Evolutionary conservation across 371 early-diverging fungal genomes (phyloP).

Genomic region (Chytridium lagenaria): DNA sequence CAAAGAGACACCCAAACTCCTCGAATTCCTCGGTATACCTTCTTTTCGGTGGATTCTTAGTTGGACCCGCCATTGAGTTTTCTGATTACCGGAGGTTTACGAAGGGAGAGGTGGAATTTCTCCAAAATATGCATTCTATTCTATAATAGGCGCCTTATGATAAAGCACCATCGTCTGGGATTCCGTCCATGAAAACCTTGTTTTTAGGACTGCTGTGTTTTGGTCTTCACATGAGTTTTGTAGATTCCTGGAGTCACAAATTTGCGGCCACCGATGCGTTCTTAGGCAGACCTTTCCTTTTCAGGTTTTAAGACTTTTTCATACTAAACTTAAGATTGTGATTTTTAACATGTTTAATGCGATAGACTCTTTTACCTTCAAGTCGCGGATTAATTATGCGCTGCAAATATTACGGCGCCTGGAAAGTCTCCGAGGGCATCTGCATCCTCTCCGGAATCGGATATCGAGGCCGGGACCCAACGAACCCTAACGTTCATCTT

Average conservation of each 20-base stretch:
- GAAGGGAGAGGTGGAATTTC: slow-evolving; percentile 26
- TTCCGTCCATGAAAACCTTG: slow-evolving; percentile 30
- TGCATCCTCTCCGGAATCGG: slow-evolving; percentile 84
- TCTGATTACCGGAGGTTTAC: slow-evolving; percentile 36
- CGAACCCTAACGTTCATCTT: slow-evolving; percentile 10
- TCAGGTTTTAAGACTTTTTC: too few species aligned
- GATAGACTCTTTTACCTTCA: slow-evolving; percentile 64
- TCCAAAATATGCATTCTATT: too few species aligned
- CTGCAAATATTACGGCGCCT: slow-evolving; percentile 81
- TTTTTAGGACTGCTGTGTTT: slow-evolving; percentile 19
- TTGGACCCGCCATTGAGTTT: slow-evolving; percentile 85
- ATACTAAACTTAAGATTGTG: too few species aligned
- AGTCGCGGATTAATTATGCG: slow-evolving; percentile 72
- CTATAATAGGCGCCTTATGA: slow-evolving; percentile 38
- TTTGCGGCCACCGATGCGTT: background rate
- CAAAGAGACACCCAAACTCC: slow-evolving; percentile 62
- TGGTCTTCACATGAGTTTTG: slow-evolving; percentile 18
- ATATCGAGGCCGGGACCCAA: slow-evolving; percentile 70
- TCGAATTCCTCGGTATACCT: slow-evolving; percentile 87
- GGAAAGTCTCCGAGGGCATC: slow-evolving; percentile 86
- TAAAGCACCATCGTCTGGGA: slow-evolving; percentile 27
- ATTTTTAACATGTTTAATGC: too few species aligned
- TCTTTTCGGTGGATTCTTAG: slow-evolving; percentile 82
- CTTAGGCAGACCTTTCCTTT: slow-evolving; percentile 1
- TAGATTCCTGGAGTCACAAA: slow-evolving; percentile 12